A percentile compares a stretch with the other conserved stretches of the same genome.
These are phyloP conservation scores for Eimeria zaria DNA, from an alignment of 169 alveolate genomes.

Conservation along the genomic window DNA sequence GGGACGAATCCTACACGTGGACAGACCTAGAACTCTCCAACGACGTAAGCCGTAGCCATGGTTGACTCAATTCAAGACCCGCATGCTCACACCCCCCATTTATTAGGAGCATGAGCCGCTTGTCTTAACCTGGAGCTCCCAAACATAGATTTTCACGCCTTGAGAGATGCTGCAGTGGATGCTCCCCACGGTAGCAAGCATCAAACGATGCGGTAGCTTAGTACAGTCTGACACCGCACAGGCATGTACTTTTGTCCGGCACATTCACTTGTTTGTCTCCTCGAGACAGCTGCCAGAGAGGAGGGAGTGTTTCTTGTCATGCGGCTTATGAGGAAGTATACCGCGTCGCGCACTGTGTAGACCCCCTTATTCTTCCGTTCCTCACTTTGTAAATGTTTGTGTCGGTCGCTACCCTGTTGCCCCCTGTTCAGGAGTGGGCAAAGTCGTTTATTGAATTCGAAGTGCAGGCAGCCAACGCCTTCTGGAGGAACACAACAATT, in stretches of 20 bases:
- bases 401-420: not conserved
- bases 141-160: not conserved
- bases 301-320: not conserved
- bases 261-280: not conserved
- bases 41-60: constrained; percentile 83
- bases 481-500: constrained; percentile 94
- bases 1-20: constrained; percentile 96
- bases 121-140: not conserved
- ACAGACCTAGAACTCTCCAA: constrained; percentile 91
- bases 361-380: not conserved
- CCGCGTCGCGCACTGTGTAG: not conserved
- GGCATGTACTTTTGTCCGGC: not conserved
- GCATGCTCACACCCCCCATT: not conserved
- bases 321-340: not conserved
- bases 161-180: not conserved
- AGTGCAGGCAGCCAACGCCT: constrained; percentile 95
- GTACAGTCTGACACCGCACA: not conserved
- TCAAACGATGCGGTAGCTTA: too few species aligned
- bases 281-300: not conserved
- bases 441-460: constrained; percentile 95
- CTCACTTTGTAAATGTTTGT: not conserved
- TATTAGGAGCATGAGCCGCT: not conserved
- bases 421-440: constrained; percentile 91
- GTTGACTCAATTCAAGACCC: not conserved
- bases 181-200: not conserved